Conservation (phyloP, 495 filamentous ascomycete genomes). For the Aspergillus steynii region DNA sequence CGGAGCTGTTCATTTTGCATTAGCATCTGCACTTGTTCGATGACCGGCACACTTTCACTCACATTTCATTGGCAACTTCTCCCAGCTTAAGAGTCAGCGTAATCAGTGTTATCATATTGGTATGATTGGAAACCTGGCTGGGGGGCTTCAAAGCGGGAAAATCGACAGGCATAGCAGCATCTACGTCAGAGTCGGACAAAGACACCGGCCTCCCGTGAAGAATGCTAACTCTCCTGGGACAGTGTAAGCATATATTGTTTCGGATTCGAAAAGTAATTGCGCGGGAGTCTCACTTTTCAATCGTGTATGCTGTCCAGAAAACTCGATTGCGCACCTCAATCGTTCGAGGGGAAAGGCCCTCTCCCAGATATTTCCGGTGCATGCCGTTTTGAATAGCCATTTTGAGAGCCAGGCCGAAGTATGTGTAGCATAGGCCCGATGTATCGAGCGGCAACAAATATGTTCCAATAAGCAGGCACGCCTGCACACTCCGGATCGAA, state of each 20-base stretch:
- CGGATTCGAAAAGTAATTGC: not conserved
- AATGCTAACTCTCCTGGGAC: slow-evolving; percentile 38
- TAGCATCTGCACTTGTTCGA: not conserved
- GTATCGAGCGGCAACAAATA: slow-evolving; percentile 53
- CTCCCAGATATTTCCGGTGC: slow-evolving; percentile 50
- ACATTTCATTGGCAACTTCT: slow-evolving; percentile 49
- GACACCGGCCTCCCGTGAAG: slow-evolving; percentile 51
- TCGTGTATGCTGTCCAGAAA: slow-evolving; percentile 54
- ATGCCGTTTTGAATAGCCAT: slow-evolving; percentile 57
- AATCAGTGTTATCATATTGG: slow-evolving; percentile 49
- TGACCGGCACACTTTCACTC: slow-evolving; percentile 7
- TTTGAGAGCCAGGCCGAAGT: slow-evolving; percentile 51
- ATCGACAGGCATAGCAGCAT: slow-evolving; percentile 48
- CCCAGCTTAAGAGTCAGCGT: slow-evolving; percentile 48
- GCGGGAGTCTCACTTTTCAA: slow-evolving; percentile 41
- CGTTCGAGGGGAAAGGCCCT: slow-evolving; percentile 43
- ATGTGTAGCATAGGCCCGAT: slow-evolving; percentile 52
- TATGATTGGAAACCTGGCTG: slow-evolving; percentile 41
- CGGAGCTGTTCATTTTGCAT: slow-evolving; percentile 24
- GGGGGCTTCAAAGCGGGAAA: slow-evolving; percentile 40
- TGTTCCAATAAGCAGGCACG: slow-evolving; percentile 50
- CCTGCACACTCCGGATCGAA: slow-evolving; percentile 53
- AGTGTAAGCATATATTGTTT: slow-evolving; percentile 17
- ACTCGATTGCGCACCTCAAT: slow-evolving; percentile 50
- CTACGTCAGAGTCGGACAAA: slow-evolving; percentile 45